Conservation (phyloP, 805 yeast genomes). For the Suhomyces sp. region DNA sequence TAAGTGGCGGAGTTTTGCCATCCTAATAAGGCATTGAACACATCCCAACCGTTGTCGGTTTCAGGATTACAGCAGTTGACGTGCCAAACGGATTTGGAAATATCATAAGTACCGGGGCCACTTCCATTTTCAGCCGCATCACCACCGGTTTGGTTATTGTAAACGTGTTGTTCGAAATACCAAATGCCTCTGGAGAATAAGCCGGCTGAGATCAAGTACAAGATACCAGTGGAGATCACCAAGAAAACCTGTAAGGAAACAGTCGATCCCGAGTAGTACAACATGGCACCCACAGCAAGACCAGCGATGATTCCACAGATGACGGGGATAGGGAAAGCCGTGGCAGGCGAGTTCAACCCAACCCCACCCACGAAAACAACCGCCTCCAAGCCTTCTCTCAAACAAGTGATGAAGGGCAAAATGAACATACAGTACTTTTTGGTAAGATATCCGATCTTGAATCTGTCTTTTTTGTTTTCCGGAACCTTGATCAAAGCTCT, state of each 20-base stretch:
- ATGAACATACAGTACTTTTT: conserved; percentile 85
- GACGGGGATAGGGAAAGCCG: conserved; percentile 24
- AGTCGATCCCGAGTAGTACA: conserved; percentile 23
- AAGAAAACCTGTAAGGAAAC: conserved; percentile 22
- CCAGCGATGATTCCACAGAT: conserved; percentile 22
- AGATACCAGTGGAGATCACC: conserved; percentile 23
- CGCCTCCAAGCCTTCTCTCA: conserved; percentile 97
- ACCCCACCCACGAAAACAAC: conserved; percentile 96
- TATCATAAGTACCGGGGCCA: conserved; percentile 26
- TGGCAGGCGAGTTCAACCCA: conserved; percentile 49
- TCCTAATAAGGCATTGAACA: conserved; percentile 25
- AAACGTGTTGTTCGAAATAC: conserved; percentile 18
- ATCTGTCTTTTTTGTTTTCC: conserved; percentile 12
- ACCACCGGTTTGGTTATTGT: conserved; percentile 19
- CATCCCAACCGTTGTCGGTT: conserved; percentile 24
- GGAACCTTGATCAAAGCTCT: conserved; percentile 17
- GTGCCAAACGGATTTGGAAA: conserved; percentile 23
- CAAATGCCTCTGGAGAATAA: conserved; percentile 24
- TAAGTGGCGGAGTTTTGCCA: conserved; percentile 28
- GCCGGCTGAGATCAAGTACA: conserved; percentile 24
- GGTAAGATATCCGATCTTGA: conserved; percentile 51
- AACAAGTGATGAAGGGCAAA: conserved; percentile 83
- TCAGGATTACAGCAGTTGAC: conserved; percentile 28
- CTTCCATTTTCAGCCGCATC: conserved; percentile 23
- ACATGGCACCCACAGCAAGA: conserved; percentile 16